These are phyloP conservation scores for Podosphaera fusca DNA, from an alignment of 2,329 filamentous ascomycete genomes.

Conservation along the genomic window DNA sequence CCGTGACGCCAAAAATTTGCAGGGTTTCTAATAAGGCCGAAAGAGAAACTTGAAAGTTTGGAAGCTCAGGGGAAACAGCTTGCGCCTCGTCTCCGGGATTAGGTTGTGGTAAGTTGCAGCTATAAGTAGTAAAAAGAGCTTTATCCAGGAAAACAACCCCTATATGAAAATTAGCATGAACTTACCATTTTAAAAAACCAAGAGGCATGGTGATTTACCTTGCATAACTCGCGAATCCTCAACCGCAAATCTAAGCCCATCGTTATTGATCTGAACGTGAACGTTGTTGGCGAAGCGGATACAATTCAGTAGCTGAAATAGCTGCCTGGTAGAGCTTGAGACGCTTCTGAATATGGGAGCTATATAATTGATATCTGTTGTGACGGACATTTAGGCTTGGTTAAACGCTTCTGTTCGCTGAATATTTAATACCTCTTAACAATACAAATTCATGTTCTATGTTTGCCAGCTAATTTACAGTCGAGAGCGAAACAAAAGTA, in stretches of 20 bases:
- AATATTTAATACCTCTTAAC: not conserved
- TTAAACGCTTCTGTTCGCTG: not conserved
- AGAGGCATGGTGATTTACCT: conserved; percentile 27
- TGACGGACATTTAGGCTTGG: conserved; percentile 11
- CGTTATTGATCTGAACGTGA: conserved; percentile 54
- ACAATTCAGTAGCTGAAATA: conserved; percentile 39
- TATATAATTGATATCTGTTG: conserved; percentile 9
- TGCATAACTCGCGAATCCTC: conserved; percentile 84
- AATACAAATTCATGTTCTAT: conserved; percentile 11
- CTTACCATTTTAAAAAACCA: not conserved
- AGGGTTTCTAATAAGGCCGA: conserved; percentile 75
- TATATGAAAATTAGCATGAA: conserved; percentile 13
- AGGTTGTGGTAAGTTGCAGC: conserved; percentile 30
- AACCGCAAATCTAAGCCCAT: conserved; percentile 69
- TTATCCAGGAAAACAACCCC: conserved; percentile 70
- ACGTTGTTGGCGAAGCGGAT: conserved; percentile 32
- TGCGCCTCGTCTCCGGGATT: conserved; percentile 18
- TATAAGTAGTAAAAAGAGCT: conserved; percentile 68
- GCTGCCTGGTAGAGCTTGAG: conserved; percentile 52
- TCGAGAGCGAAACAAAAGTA: conserved; percentile 7
- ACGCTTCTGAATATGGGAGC: conserved; percentile 48
- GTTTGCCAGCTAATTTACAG: conserved; percentile 15
- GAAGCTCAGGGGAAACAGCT: conserved; percentile 21
- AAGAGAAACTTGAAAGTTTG: conserved; percentile 71
- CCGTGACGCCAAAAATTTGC: conserved; percentile 82